Base-by-base conservation (phyloP, 108 stramenopile genomes). In the Fistulifera solaris region DNA sequence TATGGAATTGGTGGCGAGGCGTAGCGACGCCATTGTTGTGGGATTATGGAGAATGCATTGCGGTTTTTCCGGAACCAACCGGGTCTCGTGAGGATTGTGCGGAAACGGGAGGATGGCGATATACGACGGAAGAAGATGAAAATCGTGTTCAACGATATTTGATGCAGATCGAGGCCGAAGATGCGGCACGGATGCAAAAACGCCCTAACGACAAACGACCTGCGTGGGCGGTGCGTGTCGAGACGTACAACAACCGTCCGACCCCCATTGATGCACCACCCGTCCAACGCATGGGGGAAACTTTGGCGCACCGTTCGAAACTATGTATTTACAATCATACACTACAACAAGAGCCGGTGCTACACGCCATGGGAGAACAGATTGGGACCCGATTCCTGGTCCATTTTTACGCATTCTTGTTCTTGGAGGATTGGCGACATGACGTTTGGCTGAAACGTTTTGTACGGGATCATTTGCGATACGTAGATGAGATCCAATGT, bases 401-500 rank as follows among this genome's bases (percentile, higher is more conserved):
- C 0, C 90, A 92, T 40, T 92, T 87, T 59, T 95, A 95, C 55
- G 77, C 80, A 1, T 88, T 87, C 41, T 48, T 87, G 11, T 89
- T 87, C 59, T 93, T 90, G 51, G 78, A 81, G 59, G 87, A 95
- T 65, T 85, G 65, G 73, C 62, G 71, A 48, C 68, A 76, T 27
- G 88, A 90, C 62, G 54, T 90, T 16, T 90, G 79, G 79, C 68
- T 67, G 45, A 90, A 89, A 51, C 70, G 94, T n/a, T 87, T 93
- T 64, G 73, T 93, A 0, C 54, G 94, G 6, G 94, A 93, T 62
- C 75, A 83, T 69, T 59, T 94, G 38, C 52, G 84, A 13, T 82
- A 82, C 42, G 60, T 62, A 39, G 89, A 94, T 71, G 87, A 85
- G n/a, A 83, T 94, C 26, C 85, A 89, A 58, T 94, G 94, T 65